These are phyloP conservation scores for Pseudogymnoascus sp. DNA, from an alignment of 2,329 filamentous ascomycete genomes.

Conservation along the genomic window DNA sequence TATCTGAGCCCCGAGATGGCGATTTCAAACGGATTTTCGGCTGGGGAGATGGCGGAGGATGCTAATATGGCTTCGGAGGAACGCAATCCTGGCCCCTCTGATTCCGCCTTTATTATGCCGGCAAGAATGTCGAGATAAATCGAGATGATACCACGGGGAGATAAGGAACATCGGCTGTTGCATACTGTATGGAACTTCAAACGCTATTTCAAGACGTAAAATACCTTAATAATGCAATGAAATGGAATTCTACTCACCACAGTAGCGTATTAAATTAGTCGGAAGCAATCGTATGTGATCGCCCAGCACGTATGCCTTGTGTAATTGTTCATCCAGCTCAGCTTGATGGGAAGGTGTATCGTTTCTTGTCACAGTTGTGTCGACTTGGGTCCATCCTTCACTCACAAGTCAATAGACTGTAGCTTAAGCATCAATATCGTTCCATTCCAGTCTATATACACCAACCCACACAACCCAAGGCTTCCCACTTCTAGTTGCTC, in stretches of 20 bases:
- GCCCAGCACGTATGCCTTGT: neutral
- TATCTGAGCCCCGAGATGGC: constrained; percentile 6
- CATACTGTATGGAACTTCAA: neutral
- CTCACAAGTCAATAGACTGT: neutral
- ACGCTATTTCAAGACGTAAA: neutral
- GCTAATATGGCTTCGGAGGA: neutral
- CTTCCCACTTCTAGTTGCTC: constrained; percentile 57
- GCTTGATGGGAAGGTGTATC: neutral
- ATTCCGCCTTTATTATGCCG: neutral
- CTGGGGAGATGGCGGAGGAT: neutral
- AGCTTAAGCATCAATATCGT: constrained; percentile 1
- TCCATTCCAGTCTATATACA: constrained; percentile 18
- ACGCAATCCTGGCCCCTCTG: neutral
- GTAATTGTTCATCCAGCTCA: neutral
- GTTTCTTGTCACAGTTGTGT: neutral
- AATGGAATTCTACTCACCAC: neutral
- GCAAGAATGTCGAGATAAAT: neutral
- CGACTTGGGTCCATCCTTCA: neutral
- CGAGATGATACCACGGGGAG: neutral
- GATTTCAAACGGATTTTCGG: neutral
- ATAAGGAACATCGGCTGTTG: neutral
- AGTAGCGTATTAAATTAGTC: neutral
- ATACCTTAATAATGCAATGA: neutral
- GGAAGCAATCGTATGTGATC: neutral
- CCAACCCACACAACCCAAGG: constrained; percentile 7